Evolutionary conservation across 345 rosid species (phyloP), one percentile per base, ranked within the genome.

Genomic region (Dipteronia dyeriana): DNA sequence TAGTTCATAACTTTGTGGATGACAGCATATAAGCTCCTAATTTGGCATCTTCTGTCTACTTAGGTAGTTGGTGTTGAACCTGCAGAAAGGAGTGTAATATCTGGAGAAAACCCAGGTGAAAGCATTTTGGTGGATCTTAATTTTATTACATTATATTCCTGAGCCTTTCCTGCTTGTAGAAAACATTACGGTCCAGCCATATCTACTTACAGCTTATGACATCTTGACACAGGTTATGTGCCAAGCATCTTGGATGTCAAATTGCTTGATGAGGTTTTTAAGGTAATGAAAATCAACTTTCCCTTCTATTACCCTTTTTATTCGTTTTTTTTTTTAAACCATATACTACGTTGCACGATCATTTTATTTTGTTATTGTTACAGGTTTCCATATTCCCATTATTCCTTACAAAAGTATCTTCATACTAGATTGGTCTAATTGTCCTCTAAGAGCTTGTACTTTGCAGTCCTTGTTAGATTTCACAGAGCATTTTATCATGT

Each of bases 31-130:
- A n/a, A 23, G 41, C 31, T 45, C 64, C 72, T 78, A 59, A 69
- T 68, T 41, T 51, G 22, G 51, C 9, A 11, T 9, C 25, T 64
- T 66, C 79, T 81, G 7, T 76, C 76, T 78, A 19, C 78, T 74
- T 82, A 92, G 97, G 88, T 95, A 45, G 88, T 93, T 49, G 99
- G 99, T 2, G 99, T 93, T 82, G 99, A 95, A 82, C 99, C 97
- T 77, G 95, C 99, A 19, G 99, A 93, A 71, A 89, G 96, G 82
- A 95, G 96, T 85, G 80, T 95, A 68, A 87, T 93, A 72, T 95
- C 96, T 39, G 97, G 98, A 81, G 97, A 92, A 74, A 91, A 85
- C 59, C 81, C 91, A 60, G 99, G 97, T 93, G 76, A 60, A 80
- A 57, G 75, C 38, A 31, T 66, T 75, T 81, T 38, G 26, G 7